Evolutionary conservation across 176 grass and related monocot genomes (phyloP), one percentile per base, ranked within the genome.

Genomic region (Triticum aestivum): DNA sequence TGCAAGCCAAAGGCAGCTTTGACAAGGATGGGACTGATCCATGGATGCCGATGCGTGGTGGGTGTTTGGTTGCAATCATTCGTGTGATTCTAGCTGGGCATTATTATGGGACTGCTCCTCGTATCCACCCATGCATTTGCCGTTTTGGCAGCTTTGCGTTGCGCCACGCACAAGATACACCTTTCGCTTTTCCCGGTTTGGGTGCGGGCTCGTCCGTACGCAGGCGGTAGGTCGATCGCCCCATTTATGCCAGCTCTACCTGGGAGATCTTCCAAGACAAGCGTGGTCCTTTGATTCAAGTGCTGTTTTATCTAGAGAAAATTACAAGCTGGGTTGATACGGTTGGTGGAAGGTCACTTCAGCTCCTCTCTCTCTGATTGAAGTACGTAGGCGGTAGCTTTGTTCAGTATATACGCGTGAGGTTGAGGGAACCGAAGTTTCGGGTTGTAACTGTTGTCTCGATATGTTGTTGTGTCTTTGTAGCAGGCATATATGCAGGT

Each of bases 61-160:
- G 17, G 41, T 72, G 74, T 56, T 90, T 23, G 30, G n/a, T 56
- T 65, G 74, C 65, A 83, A 90, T 79, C 65, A 73, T 86, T 67
- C 34, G 34, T 59, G 79, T 34, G 58, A 83, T 90, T 90, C 73
- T 32, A 32, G 73, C 64, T 67, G 65, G 47, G 27, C 86, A 8
- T 26, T 9, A 39, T 39, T 10, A 59, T 61, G 63, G 54, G 38
- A 14, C 17, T 64, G 2, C 11, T 12, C 44, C 39, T 29, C 61
- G 52, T 63, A 58, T 56, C 72, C 4, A 69, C 34, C 78, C 49
- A 34, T 51, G 74, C 11, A 29, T 37, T 37, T 21, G 51, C 26
- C 14, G 73, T 32, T 38, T 83, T 73, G 54, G 79, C 51, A 32
- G 41, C 27, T 75, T 66, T 67, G 54, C 29, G 26, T 67, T 27